A percentile compares a stretch with the other conserved stretches of the same genome.
Conservation (phyloP, 768 basidiomycete genomes). For the Russula vinacea region DNA sequence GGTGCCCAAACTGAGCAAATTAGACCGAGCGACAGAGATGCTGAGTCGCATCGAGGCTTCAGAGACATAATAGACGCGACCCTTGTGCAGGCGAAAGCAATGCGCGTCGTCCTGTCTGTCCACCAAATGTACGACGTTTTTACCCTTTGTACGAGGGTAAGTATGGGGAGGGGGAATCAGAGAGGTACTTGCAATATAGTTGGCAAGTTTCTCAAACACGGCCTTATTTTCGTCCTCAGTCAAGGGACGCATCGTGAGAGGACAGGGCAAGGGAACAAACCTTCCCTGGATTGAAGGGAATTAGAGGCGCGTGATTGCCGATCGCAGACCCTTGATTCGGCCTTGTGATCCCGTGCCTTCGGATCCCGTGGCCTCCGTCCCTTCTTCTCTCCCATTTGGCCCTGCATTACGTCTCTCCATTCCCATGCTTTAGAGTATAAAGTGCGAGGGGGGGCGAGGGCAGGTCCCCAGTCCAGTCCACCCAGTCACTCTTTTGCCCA, state of each 20-base stretch:
- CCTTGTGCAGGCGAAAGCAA: constrained; percentile 93
- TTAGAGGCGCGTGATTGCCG: too few relatives aligned
- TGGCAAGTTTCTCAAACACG: constrained; percentile 94
- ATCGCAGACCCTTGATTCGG: too few relatives aligned
- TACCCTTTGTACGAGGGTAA: constrained; percentile 56
- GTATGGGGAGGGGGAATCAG: background rate
- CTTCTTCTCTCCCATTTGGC: too few relatives aligned
- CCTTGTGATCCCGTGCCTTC: too few relatives aligned
- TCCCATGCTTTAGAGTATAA: too few relatives aligned
- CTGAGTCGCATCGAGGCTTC: constrained; percentile 90
- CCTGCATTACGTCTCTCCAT: too few relatives aligned
- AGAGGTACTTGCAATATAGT: constrained; percentile 73
- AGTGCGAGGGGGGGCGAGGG: too few relatives aligned
- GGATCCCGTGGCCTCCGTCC: too few relatives aligned
- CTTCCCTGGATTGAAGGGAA: too few relatives aligned
- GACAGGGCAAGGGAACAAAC: background rate
- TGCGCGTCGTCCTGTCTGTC: constrained; percentile 93
- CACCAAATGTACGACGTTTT: constrained; percentile 92
- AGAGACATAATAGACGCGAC: constrained; percentile 95
- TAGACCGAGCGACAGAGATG: constrained; percentile 88
- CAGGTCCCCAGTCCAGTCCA: too few relatives aligned
- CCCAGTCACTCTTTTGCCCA: constrained; percentile 20
- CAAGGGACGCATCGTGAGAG: constrained; percentile 74
- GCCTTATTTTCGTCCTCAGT: constrained; percentile 97
- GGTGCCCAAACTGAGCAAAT: constrained; percentile 89